Evolutionary conservation across 176 grass and related monocot species (phyloP), one percentile per base, ranked within the genome.

Genomic region (Musa troglodytarum): DNA sequence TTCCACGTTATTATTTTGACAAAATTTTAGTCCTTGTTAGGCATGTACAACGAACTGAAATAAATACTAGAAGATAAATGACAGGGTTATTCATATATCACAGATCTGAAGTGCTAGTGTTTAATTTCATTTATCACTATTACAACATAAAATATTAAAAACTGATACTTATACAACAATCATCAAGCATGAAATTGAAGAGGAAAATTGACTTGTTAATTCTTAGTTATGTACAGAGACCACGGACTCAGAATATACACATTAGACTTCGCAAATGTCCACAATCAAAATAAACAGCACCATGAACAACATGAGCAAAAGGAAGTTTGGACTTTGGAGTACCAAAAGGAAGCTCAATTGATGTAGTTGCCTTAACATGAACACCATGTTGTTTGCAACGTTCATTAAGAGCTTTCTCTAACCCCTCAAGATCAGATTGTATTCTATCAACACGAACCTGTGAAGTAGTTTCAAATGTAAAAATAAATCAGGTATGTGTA

Each of bases 401-500:
- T 86, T 99, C 95, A 53, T 71, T 75, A 26, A 99, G 83, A 84
- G 90, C 90, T 85, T 85, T 99, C 67, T 94, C 95, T 75, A 99
- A 88, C 76, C 91, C 90, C 77, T 99, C 95, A 73, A 99, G 82
- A 68, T 99, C 89, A 87, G 89, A 78, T 86, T 99, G 95, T 73
- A 99, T 99, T 84, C 95, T 82, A 84, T 99, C 83, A 49, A 91
- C 90, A 79, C 95, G 95, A 84, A 99, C 95, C 95, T 99, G 79
- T 11, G 50, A 69, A 81, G 13, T 34, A 62, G 43, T 74, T 21
- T 71, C 19, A 65, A 50, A 82, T 76, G 74, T 72, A 78, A 43
- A 71, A 83, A 68, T 77, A 53, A 59, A 2, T 70, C 11, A 71
- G 13, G 11, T 51, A 14, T 26, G 43, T 63, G 72, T 11, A 74